Percentiles rank a stretch among this genome's conserved stretches.
Evolutionary conservation across 768 basidiomycete genomes (phyloP).

Genomic region (Rhizopogon rudus): DNA sequence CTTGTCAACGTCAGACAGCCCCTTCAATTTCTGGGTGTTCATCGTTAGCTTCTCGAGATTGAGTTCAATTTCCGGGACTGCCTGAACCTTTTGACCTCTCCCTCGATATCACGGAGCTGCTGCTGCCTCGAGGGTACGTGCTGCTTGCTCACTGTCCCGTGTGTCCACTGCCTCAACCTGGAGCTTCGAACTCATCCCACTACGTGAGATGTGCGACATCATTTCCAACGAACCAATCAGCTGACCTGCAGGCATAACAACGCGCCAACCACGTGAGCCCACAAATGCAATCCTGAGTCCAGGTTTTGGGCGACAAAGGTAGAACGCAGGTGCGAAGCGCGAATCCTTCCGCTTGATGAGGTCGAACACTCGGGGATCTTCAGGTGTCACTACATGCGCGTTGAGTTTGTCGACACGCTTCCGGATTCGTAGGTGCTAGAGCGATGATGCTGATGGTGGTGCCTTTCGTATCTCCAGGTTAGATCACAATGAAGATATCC

Average conservation of each 20-base stretch:
- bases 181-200: constrained; percentile 91
- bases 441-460: too few species aligned
- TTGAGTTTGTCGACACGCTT: constrained; percentile 31
- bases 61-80: constrained; percentile 75
- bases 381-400: constrained; percentile 63
- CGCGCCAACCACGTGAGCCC: constrained; percentile 69
- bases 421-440: too few species aligned
- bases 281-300: constrained; percentile 87
- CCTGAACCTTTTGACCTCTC: constrained; percentile 55
- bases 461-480: too few species aligned
- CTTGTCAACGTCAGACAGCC: constrained; percentile 77
- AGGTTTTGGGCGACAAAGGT: constrained; percentile 88
- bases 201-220: constrained; percentile 80
- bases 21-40: constrained; percentile 72
- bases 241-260: constrained; percentile 91
- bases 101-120: constrained; percentile 52
- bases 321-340: constrained; percentile 83
- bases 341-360: constrained; percentile 90
- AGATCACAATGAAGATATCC: too few species aligned
- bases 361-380: constrained; percentile 88
- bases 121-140: constrained; percentile 51
- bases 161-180: constrained; percentile 60
- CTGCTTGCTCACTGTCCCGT: constrained; percentile 59
- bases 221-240: constrained; percentile 94
- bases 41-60: constrained; percentile 77